These are phyloP conservation scores for Curvularia lunata DNA, from an alignment of 2,329 filamentous ascomycete species.

Conservation along the genomic window DNA sequence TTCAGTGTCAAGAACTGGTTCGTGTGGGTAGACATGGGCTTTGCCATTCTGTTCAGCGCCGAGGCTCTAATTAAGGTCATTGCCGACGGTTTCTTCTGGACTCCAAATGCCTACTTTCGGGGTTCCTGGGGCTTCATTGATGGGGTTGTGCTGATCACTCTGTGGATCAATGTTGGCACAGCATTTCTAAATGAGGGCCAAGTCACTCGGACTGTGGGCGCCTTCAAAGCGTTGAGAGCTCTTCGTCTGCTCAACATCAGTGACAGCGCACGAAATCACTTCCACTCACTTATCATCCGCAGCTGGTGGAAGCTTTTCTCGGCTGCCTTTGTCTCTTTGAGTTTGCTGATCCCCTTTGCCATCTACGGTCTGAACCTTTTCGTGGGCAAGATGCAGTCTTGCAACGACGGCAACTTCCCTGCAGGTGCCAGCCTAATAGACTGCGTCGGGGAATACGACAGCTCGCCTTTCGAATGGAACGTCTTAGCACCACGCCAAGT, in stretches of 20 bases:
- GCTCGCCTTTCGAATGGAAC: constrained; percentile 80
- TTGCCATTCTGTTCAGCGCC: constrained; percentile 82
- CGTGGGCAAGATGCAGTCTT: constrained; percentile 76
- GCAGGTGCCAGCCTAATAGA: constrained; percentile 67
- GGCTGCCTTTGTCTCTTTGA: constrained; percentile 90
- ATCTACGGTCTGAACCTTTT: constrained; percentile 96
- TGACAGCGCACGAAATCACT: constrained; percentile 92
- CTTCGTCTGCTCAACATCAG: constrained; percentile 92
- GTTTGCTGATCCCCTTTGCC: constrained; percentile 92
- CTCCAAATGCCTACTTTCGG: constrained; percentile 94
- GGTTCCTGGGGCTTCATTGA: constrained; percentile 98
- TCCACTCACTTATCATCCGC: constrained; percentile 93
- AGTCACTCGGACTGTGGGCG: constrained; percentile 88
- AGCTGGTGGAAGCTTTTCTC: constrained; percentile 94
- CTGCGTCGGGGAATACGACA: constrained; percentile 84
- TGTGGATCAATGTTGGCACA: constrained; percentile 93
- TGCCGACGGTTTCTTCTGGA: constrained; percentile 95
- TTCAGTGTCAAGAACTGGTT: constrained; percentile 83
- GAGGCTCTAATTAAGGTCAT: constrained; percentile 92
- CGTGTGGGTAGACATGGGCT: constrained; percentile 89
- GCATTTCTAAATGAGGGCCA: constrained; percentile 81
- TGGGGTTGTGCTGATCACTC: constrained; percentile 83
- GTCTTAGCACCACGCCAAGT: constrained; percentile 83
- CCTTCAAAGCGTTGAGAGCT: constrained; percentile 95
- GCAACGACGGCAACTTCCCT: constrained; percentile 71